phyloP scores from a whole-genome alignment of 2,329 filamentous ascomycete genomes.

The Fusarium sp. region DNA sequence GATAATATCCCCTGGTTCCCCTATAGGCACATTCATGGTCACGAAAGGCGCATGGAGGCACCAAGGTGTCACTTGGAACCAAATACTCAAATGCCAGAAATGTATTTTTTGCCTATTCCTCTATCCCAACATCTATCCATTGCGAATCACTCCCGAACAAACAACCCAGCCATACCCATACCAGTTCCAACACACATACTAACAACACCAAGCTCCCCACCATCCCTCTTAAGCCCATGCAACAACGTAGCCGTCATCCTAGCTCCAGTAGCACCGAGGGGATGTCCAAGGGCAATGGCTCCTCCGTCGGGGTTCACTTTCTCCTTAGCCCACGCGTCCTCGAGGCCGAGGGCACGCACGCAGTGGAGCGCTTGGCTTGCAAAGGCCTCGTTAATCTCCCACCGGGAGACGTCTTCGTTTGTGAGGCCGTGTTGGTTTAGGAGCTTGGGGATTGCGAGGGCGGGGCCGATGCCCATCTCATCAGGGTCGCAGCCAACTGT shows the following conservation, averaged over 20 bases:
- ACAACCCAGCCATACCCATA: constrained; percentile 45
- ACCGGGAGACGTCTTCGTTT: constrained; percentile 79
- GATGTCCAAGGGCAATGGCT: constrained; percentile 94
- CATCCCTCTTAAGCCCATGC: constrained; percentile 75
- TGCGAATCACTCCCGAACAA: constrained; percentile 34
- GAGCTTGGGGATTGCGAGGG: constrained; percentile 85
- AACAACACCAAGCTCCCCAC: constrained; percentile 82
- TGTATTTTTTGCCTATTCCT: background rate
- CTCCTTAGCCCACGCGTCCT: constrained; percentile 69
- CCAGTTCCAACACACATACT: constrained; percentile 88
- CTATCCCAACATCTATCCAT: background rate
- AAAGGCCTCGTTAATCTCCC: constrained; percentile 94
- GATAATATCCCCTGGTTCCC: background rate
- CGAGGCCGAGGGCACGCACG: constrained; percentile 76
- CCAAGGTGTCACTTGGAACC: background rate
- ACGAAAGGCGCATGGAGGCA: background rate
- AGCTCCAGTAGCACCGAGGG: constrained; percentile 88
- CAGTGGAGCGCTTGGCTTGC: constrained; percentile 77
- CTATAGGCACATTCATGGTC: background rate
- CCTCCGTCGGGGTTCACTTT: constrained; percentile 93
- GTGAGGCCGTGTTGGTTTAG: constrained; percentile 75
- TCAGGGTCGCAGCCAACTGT: constrained; percentile 85
- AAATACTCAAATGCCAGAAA: background rate
- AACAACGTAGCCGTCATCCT: constrained; percentile 80
- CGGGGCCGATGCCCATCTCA: constrained; percentile 94